Percentiles rank a stretch among this genome's conserved stretches.
These are phyloP conservation scores for Claviceps spartinae DNA, from an alignment of 2,329 filamentous ascomycete species.

Conservation along the genomic window DNA sequence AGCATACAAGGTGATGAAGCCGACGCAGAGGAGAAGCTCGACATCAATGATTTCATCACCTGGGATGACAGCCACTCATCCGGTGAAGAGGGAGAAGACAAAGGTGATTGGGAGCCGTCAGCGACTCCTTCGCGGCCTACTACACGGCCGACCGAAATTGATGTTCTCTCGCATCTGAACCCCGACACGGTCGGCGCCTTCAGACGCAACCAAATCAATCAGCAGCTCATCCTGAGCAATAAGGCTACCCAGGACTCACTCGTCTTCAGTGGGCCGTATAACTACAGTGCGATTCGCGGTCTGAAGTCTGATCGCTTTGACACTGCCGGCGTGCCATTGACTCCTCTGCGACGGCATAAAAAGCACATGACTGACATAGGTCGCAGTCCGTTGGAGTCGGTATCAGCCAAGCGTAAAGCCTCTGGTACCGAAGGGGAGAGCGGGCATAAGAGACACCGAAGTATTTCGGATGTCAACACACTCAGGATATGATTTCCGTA, in stretches of 20 bases:
- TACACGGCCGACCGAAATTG: slow-evolving; percentile 34
- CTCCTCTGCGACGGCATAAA: slow-evolving; percentile 49
- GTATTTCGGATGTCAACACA: slow-evolving; percentile 42
- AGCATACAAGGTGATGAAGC: slow-evolving; percentile 40
- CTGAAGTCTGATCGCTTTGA: slow-evolving; percentile 53
- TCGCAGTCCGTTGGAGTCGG: slow-evolving; percentile 35
- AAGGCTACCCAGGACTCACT: slow-evolving; percentile 49
- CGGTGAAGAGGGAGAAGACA: slow-evolving; percentile 42
- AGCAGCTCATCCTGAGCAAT: slow-evolving; percentile 45
- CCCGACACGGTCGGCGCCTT: slow-evolving; percentile 63
- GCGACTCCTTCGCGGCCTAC: slow-evolving; percentile 38
- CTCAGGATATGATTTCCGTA: slow-evolving; percentile 27
- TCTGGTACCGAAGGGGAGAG: slow-evolving; percentile 25
- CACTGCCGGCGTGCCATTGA: slow-evolving; percentile 54
- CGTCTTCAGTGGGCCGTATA: slow-evolving; percentile 45
- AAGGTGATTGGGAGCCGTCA: slow-evolving; percentile 28
- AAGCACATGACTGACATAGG: slow-evolving; percentile 28
- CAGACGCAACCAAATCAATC: slow-evolving; percentile 52
- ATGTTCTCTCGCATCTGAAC: slow-evolving; percentile 45
- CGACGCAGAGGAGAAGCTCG: slow-evolving; percentile 49
- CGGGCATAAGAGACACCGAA: slow-evolving; percentile 43
- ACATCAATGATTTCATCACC: slow-evolving; percentile 60
- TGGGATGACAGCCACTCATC: slow-evolving; percentile 47
- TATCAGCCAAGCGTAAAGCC: slow-evolving; percentile 43
- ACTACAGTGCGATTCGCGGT: slow-evolving; percentile 46